phyloP scores from a whole-genome alignment of 805 yeast genomes.

The Wickerhamomyces pijperi region DNA sequence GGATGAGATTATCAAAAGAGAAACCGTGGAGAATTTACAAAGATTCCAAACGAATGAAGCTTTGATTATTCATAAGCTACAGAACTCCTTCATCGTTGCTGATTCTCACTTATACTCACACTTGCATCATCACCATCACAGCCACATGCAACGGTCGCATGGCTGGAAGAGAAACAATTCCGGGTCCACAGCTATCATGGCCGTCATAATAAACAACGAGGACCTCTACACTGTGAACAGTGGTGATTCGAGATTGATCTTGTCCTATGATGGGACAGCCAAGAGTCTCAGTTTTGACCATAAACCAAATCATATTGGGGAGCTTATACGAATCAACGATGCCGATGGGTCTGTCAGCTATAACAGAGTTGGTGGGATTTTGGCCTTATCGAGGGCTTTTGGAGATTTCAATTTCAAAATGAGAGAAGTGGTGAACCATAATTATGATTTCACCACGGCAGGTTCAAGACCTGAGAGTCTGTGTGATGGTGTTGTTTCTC shows the following conservation, averaged over 20 bases:
- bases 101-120: constrained; percentile 30
- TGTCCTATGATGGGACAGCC: constrained; percentile 37
- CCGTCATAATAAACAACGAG: constrained; percentile 30
- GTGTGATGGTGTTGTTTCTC: too few species aligned
- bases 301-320: constrained; percentile 94
- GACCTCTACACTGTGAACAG: constrained; percentile 52
- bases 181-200: constrained; percentile 44
- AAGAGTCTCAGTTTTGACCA: constrained; percentile 68
- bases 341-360: constrained; percentile 92
- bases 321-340: constrained; percentile 76
- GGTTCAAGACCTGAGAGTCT: too few species aligned
- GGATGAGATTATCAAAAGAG: constrained; percentile 3
- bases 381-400: constrained; percentile 88
- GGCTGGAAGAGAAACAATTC: constrained; percentile 27
- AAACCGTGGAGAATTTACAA: constrained; percentile 5
- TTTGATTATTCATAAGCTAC: constrained; percentile 24
- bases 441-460: too few species aligned
- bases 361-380: constrained; percentile 91
- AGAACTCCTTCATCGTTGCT: constrained; percentile 32
- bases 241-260: constrained; percentile 66
- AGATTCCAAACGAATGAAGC: constrained; percentile 23
- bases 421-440: constrained; percentile 6
- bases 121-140: constrained; percentile 13
- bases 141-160: too few species aligned
- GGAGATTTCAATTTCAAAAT: constrained; percentile 55